Conservation (phyloP, 768 basidiomycete species). For the Naganishia kalamii region DNA sequence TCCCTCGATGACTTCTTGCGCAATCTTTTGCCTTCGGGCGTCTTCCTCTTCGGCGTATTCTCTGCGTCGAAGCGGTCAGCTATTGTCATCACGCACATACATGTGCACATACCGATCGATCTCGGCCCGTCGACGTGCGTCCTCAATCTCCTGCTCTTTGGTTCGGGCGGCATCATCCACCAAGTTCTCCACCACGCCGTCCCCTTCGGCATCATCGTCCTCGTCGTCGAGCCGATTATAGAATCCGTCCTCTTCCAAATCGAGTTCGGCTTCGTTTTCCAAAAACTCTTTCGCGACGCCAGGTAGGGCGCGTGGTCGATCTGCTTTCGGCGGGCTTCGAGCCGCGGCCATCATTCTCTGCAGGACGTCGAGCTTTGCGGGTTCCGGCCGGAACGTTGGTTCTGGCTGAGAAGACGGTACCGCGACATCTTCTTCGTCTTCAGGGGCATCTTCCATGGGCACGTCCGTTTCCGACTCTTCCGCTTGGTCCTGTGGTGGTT, state of each 20-base stretch:
- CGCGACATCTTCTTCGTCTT: slow-evolving; percentile 1
- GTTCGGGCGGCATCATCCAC: slow-evolving; percentile 11
- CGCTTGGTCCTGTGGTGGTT: no score
- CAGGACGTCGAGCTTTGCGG: neutral
- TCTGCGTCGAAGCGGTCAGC: neutral
- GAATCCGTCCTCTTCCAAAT: slow-evolving; percentile 11
- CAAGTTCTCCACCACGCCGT: slow-evolving; percentile 13
- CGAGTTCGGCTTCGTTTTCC: slow-evolving; percentile 8
- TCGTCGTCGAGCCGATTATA: slow-evolving; percentile 6
- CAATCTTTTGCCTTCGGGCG: slow-evolving; percentile 16
- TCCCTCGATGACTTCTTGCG: slow-evolving; percentile 16
- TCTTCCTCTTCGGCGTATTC: slow-evolving; percentile 12
- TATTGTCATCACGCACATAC: neutral
- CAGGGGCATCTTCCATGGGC: neutral
- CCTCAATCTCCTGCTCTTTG: neutral
- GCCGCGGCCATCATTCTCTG: slow-evolving; percentile 12
- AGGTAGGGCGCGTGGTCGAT: neutral
- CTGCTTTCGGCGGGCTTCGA: neutral
- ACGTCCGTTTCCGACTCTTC: neutral
- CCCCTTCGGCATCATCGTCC: slow-evolving; percentile 12
- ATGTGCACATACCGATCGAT: neutral
- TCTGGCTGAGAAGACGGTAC: slow-evolving; percentile 9
- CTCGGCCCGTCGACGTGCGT: neutral
- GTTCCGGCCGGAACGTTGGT: neutral
- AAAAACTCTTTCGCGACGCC: slow-evolving; percentile 3